phyloP scores from a whole-genome alignment of 108 stramenopile species.

The Cylindrotheca closterium region DNA sequence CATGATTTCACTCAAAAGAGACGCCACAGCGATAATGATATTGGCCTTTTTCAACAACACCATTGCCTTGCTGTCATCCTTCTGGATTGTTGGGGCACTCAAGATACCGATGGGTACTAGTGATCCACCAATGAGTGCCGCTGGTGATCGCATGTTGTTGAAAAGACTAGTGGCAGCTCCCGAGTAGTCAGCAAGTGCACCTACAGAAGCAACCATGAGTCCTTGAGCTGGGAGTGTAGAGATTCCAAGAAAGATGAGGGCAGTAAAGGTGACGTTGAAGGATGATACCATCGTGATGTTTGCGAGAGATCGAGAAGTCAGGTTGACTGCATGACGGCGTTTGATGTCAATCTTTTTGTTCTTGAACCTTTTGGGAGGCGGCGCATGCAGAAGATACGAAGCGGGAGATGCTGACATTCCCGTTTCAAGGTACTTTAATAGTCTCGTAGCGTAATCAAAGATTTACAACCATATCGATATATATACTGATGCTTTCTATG shows the following conservation, averaged over 20 bases:
- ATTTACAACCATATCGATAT: too few relatives aligned
- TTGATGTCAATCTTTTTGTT: too few relatives aligned
- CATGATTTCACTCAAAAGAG: constrained; percentile 20
- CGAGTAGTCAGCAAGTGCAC: constrained; percentile 7
- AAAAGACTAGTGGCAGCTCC: constrained; percentile 17
- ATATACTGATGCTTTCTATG: too few relatives aligned
- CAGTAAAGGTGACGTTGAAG: too few relatives aligned
- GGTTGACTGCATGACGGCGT: too few relatives aligned
- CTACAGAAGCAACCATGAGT: background rate
- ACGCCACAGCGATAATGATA: constrained; percentile 12
- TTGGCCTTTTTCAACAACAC: constrained; percentile 17
- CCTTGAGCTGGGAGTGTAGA: background rate
- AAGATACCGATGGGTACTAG: constrained; percentile 23
- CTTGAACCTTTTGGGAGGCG: too few relatives aligned
- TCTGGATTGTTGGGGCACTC: constrained; percentile 6
- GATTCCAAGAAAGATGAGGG: background rate
- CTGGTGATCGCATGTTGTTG: constrained; percentile 30
- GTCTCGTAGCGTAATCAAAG: too few relatives aligned
- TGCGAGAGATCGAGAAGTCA: too few relatives aligned
- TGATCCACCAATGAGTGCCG: constrained; percentile 20
- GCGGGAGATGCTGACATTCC: too few relatives aligned
- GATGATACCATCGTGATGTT: too few relatives aligned
- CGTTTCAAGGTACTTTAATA: too few relatives aligned
- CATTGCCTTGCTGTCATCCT: constrained; percentile 1
- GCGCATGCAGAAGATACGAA: too few relatives aligned